A percentile compares a stretch with the other conserved stretches of the same genome.
Evolutionary conservation across 164 flowering plant species (phyloP).

Genomic region (Annona cherimola): DNA sequence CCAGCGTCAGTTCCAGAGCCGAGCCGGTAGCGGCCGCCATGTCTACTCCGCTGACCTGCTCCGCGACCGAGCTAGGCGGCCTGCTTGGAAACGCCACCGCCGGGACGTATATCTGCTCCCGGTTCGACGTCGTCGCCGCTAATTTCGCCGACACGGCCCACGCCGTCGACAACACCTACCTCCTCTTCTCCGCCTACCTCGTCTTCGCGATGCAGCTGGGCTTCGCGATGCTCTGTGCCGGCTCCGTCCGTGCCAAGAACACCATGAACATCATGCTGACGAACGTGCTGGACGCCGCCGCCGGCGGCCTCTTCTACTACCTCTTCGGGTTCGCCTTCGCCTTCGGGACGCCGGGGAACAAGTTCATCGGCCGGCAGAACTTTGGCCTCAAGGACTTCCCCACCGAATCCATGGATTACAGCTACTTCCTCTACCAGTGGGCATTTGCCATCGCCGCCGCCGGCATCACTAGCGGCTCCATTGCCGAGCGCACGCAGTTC

Average conservation of each 20-base stretch:
- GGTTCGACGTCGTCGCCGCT: constrained; percentile 12
- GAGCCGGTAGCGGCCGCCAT: background rate
- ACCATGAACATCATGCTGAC: constrained; percentile 54
- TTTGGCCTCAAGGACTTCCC: constrained; percentile 55
- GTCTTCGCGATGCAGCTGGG: constrained; percentile 51
- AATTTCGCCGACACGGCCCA: constrained; percentile 17
- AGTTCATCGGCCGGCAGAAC: constrained; percentile 39
- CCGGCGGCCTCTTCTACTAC: constrained; percentile 43
- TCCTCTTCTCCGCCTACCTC: constrained; percentile 48
- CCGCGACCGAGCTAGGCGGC: constrained; percentile 24
- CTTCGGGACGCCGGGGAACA: constrained; percentile 32
- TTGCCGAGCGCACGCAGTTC: constrained; percentile 77
- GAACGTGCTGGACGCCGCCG: constrained; percentile 45
- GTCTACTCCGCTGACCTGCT: constrained; percentile 26
- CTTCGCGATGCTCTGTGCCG: constrained; percentile 56
- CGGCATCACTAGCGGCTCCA: constrained; percentile 73
- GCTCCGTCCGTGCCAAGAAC: constrained; percentile 50
- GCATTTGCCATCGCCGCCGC: constrained; percentile 89
- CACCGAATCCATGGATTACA: constrained; percentile 27
- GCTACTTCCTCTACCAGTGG: constrained; percentile 64
- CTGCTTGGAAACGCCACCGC: constrained; percentile 24
- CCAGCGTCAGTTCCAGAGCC: background rate
- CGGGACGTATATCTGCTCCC: constrained; percentile 29
- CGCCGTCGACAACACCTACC: constrained; percentile 37
- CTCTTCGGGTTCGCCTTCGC: constrained; percentile 45